These are phyloP conservation scores for Apiospora arundinis DNA, from an alignment of 2,329 filamentous ascomycete species.

Conservation along the genomic window DNA sequence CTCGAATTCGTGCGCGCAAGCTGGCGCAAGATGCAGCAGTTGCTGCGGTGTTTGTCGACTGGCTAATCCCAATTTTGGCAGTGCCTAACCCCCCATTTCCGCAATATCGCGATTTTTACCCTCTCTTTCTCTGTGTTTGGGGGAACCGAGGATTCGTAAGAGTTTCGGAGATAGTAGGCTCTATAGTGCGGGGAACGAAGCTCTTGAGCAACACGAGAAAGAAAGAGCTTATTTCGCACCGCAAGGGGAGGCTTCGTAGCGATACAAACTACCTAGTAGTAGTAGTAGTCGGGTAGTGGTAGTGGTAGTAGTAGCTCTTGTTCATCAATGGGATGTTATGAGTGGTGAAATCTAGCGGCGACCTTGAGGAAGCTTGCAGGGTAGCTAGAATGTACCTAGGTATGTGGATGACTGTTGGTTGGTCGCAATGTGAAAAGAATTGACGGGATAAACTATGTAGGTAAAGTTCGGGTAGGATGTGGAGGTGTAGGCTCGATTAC, in stretches of 20 bases:
- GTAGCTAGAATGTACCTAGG: background rate
- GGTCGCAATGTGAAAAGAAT: background rate
- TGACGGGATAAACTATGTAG: background rate
- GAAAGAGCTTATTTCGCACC: background rate
- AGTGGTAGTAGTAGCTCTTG: background rate
- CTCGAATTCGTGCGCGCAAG: background rate
- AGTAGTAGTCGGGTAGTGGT: too few relatives aligned
- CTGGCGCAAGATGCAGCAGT: background rate
- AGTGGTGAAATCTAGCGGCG: background rate
- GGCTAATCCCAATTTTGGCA: slow-evolving; percentile 6
- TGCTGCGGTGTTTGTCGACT: slow-evolving; percentile 1
- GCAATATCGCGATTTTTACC: background rate
- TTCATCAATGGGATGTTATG: background rate
- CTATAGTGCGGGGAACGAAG: slow-evolving; percentile 12
- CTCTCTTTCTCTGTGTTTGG: background rate
- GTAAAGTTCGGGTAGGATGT: background rate
- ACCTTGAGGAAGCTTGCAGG: background rate
- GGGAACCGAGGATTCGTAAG: background rate
- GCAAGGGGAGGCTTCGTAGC: background rate
- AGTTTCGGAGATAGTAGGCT: background rate
- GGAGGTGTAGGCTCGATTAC: background rate
- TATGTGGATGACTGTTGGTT: background rate
- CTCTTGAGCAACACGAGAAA: background rate
- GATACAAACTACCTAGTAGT: background rate
- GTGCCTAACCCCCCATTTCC: slow-evolving; percentile 10